Conservation (phyloP, 1,284 basidiomycete genomes). For the Ustilago cynodontis region DNA sequence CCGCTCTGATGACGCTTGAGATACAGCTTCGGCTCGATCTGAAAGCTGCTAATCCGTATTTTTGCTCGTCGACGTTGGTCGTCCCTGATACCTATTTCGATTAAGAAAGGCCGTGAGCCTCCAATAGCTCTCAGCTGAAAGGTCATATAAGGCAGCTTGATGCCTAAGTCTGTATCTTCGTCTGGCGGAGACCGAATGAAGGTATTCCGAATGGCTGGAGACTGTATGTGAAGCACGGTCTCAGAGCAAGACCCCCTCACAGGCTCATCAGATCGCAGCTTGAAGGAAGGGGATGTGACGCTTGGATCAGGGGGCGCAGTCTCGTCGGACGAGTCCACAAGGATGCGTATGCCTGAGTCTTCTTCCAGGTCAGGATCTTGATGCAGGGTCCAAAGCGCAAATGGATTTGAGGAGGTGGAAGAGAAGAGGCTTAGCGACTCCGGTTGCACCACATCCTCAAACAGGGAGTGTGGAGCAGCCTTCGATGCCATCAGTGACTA, state of each 20-base stretch:
- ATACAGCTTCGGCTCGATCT: conserved; percentile 74
- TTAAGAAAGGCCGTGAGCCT: conserved; percentile 75
- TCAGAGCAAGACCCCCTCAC: conserved; percentile 69
- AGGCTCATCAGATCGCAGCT: conserved; percentile 9
- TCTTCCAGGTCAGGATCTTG: conserved; percentile 75
- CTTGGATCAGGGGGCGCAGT: conserved; percentile 64
- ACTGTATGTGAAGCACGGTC: conserved; percentile 85
- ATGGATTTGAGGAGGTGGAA: conserved; percentile 77
- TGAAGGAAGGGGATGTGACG: conserved; percentile 3
- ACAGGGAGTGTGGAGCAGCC: conserved; percentile 51
- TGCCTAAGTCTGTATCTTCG: conserved; percentile 72
- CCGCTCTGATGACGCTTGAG: conserved; percentile 12
- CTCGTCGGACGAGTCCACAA: conserved; percentile 76
- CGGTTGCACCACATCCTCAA: conserved; percentile 76
- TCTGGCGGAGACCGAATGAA: conserved; percentile 76
- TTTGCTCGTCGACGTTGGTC: conserved; percentile 75
- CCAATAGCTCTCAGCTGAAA: conserved; percentile 80
- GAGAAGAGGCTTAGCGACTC: conserved; percentile 81
- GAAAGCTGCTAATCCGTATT: conserved; percentile 82
- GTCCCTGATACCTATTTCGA: conserved; percentile 83
- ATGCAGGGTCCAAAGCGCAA: conserved; percentile 75
- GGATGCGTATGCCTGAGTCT: conserved; percentile 78
- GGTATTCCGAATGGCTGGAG: conserved; percentile 78
- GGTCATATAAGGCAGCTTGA: conserved; percentile 81
- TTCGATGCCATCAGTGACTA: neutral